These are phyloP conservation scores for Prunus davidiana DNA, from an alignment of 306 rosid species.

Conservation along the genomic window DNA sequence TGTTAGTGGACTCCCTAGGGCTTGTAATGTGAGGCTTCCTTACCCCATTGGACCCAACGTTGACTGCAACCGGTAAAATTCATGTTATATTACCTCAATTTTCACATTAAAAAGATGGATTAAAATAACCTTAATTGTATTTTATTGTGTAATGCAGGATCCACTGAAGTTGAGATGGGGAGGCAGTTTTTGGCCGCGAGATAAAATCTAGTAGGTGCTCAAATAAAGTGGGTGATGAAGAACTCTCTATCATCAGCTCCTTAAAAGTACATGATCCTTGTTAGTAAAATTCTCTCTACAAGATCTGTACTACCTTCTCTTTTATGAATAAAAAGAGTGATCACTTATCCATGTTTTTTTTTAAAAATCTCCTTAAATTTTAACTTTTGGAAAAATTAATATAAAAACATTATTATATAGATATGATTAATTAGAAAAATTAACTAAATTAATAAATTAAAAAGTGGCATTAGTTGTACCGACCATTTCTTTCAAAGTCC, in stretches of 20 bases:
- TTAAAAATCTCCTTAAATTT: too few species aligned
- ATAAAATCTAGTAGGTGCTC: not conserved
- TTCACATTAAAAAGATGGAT: too few species aligned
- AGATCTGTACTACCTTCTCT: not conserved
- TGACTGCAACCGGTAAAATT: slow-evolving; percentile 23
- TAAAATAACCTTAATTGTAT: not conserved
- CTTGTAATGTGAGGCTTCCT: slow-evolving; percentile 27
- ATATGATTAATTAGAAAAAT: too few species aligned
- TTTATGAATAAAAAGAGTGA: not conserved
- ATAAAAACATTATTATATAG: too few species aligned
- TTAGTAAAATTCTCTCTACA: not conserved
- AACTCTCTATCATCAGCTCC: not conserved
- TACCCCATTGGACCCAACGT: slow-evolving; percentile 28
- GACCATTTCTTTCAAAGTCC: not conserved
- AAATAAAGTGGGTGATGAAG: not conserved
- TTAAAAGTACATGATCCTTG: not conserved
- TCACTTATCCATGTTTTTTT: not conserved
- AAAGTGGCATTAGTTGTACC: too few species aligned
- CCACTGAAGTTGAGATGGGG: not conserved
- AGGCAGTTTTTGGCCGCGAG: not conserved
- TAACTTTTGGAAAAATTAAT: too few species aligned
- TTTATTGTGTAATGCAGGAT: not conserved
- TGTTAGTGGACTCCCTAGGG: slow-evolving; percentile 41
- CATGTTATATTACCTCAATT: not conserved
- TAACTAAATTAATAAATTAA: too few species aligned